phyloP scores from a whole-genome alignment of 2,329 filamentous ascomycete species.

The Trichoderma koningiopsis region DNA sequence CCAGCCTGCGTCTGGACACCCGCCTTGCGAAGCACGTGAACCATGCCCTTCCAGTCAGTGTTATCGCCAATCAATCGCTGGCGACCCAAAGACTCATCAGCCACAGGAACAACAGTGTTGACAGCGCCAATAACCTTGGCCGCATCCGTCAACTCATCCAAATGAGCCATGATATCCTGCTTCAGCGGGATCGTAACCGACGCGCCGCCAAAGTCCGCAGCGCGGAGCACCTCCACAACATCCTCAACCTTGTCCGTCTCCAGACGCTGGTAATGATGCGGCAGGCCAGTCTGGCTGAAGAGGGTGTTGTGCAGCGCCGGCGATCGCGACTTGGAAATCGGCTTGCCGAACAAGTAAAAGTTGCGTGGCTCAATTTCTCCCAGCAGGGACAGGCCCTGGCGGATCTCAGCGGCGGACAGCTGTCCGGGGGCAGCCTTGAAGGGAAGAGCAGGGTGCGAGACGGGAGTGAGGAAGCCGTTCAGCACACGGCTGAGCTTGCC shows the following conservation, averaged over 20 bases:
- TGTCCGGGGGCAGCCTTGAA: constrained; percentile 94
- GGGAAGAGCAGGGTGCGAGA: constrained; percentile 85
- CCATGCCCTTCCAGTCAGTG: constrained; percentile 95
- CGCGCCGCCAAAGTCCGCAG: constrained; percentile 81
- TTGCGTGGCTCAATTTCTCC: constrained; percentile 74
- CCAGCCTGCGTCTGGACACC: constrained; percentile 54
- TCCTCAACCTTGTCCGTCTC: constrained; percentile 71
- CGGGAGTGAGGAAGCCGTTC: constrained; percentile 92
- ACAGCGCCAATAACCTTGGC: constrained; percentile 86
- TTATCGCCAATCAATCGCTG: constrained; percentile 78
- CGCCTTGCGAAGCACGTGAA: constrained; percentile 70
- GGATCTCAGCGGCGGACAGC: constrained; percentile 86
- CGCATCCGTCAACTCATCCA: constrained; percentile 79
- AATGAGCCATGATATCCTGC: constrained; percentile 76
- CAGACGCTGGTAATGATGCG: constrained; percentile 74
- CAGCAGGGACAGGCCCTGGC: constrained; percentile 73
- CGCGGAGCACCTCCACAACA: constrained; percentile 66
- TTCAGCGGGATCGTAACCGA: constrained; percentile 97
- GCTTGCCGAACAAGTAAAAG: constrained; percentile 87
- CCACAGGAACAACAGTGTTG: constrained; percentile 80
- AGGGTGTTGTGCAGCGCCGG: constrained; percentile 88
- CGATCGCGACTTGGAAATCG: constrained; percentile 79
- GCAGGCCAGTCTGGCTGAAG: constrained; percentile 75
- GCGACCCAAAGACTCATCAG: constrained; percentile 41
- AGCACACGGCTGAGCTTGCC: constrained; percentile 89